phyloP scores from a whole-genome alignment of 768 basidiomycete species.

The Amanita exitialis region DNA sequence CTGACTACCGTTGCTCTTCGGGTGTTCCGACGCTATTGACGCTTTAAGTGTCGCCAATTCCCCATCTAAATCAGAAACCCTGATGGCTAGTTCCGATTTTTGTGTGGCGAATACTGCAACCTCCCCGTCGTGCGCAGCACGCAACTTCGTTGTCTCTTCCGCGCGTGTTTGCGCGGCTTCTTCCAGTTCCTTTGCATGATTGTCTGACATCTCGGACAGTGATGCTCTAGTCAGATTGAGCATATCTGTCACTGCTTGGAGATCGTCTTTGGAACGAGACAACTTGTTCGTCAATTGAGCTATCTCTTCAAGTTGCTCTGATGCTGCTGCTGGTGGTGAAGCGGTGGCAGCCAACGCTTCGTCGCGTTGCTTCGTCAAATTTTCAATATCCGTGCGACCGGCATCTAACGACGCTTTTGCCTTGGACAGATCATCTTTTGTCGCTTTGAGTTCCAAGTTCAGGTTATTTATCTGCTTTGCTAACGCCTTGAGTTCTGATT shows the following conservation, averaged over 20 bases:
- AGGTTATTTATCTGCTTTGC: slow-evolving; percentile 57
- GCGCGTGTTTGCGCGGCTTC: slow-evolving; percentile 60
- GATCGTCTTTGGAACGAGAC: slow-evolving; percentile 57
- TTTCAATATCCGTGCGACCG: slow-evolving; percentile 43
- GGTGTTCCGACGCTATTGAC: slow-evolving; percentile 36
- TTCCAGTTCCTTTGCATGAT: slow-evolving; percentile 66
- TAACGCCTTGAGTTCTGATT: slow-evolving; percentile 41
- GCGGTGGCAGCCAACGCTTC: slow-evolving; percentile 41
- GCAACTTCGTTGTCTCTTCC: slow-evolving; percentile 60
- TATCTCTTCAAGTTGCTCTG: slow-evolving; percentile 45
- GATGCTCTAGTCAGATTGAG: slow-evolving; percentile 62
- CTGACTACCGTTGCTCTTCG: slow-evolving; percentile 49
- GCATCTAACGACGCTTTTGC: slow-evolving; percentile 51
- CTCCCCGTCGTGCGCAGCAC: slow-evolving; percentile 50
- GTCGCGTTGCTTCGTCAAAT: slow-evolving; percentile 54
- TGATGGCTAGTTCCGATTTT: slow-evolving; percentile 52
- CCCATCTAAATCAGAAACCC: slow-evolving; percentile 68
- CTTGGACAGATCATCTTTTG: slow-evolving; percentile 75
- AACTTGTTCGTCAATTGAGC: slow-evolving; percentile 50
- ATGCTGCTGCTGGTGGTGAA: slow-evolving; percentile 26
- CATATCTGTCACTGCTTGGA: slow-evolving; percentile 52
- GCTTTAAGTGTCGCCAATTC: slow-evolving; percentile 63
- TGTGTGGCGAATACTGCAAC: slow-evolving; percentile 42
- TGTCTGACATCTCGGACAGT: slow-evolving; percentile 57
- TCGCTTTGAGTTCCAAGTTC: slow-evolving; percentile 71